Conservation (phyloP, 1,284 basidiomycete species). For the Sphagnurus paluster region DNA sequence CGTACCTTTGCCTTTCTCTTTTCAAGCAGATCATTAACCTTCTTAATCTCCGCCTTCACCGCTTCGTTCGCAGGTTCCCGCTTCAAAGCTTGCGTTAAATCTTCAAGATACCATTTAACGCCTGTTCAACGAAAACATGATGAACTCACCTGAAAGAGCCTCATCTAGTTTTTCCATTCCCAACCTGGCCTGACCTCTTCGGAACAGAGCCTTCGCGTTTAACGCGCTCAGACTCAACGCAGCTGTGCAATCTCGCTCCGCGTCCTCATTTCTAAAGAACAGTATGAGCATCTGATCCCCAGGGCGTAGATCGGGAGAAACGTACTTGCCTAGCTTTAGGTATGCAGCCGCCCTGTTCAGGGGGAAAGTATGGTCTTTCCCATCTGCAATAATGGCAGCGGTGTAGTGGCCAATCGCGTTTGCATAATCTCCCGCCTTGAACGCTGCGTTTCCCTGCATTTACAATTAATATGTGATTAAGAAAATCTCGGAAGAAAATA, state of each 20-base stretch:
- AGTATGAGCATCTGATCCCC: background rate
- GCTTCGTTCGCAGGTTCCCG: conserved; percentile 62
- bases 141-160: conserved; percentile 55
- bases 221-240: conserved; percentile 51
- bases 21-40: conserved; percentile 39
- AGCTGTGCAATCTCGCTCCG: conserved; percentile 69
- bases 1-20: conserved; percentile 34
- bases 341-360: conserved; percentile 83
- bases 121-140: background rate
- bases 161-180: conserved; percentile 50
- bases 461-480: background rate
- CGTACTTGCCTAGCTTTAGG: conserved; percentile 84
- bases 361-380: conserved; percentile 62
- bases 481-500: background rate
- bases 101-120: conserved; percentile 35
- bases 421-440: conserved; percentile 45
- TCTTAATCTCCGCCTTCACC: conserved; percentile 55
- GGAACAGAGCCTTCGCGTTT: conserved; percentile 73
- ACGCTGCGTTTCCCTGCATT: conserved; percentile 44
- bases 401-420: conserved; percentile 66
- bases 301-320: conserved; percentile 20
- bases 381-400: conserved; percentile 66
- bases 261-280: conserved; percentile 61
- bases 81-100: conserved; percentile 54
- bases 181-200: conserved; percentile 67